Base-by-base conservation (phyloP, 169 alveolate genomes). In the Hammondia hammondi region DNA sequence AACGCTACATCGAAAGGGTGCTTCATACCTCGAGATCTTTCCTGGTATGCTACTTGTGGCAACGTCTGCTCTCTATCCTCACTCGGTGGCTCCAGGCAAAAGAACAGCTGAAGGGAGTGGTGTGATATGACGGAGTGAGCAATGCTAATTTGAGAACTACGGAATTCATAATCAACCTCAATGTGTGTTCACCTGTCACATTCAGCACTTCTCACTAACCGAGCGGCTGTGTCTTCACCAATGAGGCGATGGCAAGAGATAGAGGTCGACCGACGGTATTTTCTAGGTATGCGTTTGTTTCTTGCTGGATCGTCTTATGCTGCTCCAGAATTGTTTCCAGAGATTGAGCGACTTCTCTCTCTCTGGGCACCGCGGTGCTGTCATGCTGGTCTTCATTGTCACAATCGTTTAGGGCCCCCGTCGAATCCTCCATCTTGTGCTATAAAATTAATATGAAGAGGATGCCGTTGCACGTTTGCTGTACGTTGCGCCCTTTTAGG, bases 281-380 rank as follows among this genome's bases (percentile, higher is more conserved):
- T 48, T 82, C 72, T 12, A 82, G 90, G 90, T 43, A 82, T 19
- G 9, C 90, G 90, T 48, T 37, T 45, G 90, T 82, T 45, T 82
- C 90, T 6, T 67, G 71, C 90, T 82, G 90, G 1, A 35, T 52
- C 35, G 5, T 45, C 24, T 45, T 27, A 24, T 82, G 90, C 19
- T 45, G 90, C 14, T 82, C 37, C 5, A 82, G n/a, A 24, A 48
- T 43, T 48, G 32, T 21, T 0, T 10, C 45, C 9, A 82, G 90
- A 43, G 90, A 77, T 37, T 39, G 48, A 24, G 48, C 21, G 48
- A 39, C 17, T 77, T 77, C 19, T 39, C 32, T 39, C 29, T 77
- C 87, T 12, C 32, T 1, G 29, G 48, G 87, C 45, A 3, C 87
- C 7, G 43, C 87, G 77, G 77, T 27, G 61, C 61, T 52, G 32